These are phyloP conservation scores for Pholiota conissans DNA, from an alignment of 768 basidiomycete genomes.

Conservation along the genomic window DNA sequence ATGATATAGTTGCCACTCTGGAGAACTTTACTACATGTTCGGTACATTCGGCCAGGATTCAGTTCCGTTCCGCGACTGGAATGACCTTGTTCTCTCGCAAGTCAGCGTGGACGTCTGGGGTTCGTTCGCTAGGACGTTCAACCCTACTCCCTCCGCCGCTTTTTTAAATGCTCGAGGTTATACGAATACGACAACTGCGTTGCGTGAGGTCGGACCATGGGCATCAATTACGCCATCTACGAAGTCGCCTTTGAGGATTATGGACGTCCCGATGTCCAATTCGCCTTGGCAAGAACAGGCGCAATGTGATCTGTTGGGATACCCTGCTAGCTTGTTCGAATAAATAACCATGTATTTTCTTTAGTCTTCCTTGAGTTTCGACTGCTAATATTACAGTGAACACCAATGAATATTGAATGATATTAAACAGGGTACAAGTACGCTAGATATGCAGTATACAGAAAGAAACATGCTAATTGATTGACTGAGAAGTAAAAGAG, in stretches of 20 bases:
- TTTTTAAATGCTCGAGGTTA: conserved; percentile 46
- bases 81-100: conserved; percentile 45
- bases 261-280: conserved; percentile 32
- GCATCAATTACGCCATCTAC: conserved; percentile 26
- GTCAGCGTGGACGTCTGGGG: conserved; percentile 44
- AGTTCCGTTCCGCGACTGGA: conserved; percentile 42
- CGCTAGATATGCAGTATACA: too few species aligned
- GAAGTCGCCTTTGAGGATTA: conserved; percentile 27
- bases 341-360: not conserved
- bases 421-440: too few species aligned
- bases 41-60: conserved; percentile 35
- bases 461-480: too few species aligned
- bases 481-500: too few species aligned
- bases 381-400: too few species aligned
- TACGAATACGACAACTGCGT: conserved; percentile 29
- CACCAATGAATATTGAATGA: too few species aligned
- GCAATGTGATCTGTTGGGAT: conserved; percentile 39
- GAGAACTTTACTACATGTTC: conserved; percentile 30
- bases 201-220: conserved; percentile 32
- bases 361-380: too few species aligned
- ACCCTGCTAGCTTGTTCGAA: conserved; percentile 17
- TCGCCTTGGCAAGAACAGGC: conserved; percentile 32
- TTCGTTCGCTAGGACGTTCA: conserved; percentile 42
- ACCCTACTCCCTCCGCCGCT: conserved; percentile 43
- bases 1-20: conserved; percentile 26